Conservation (phyloP, 2,329 filamentous ascomycete species). For the Xenosphaeropsis pyriputrescens region DNA sequence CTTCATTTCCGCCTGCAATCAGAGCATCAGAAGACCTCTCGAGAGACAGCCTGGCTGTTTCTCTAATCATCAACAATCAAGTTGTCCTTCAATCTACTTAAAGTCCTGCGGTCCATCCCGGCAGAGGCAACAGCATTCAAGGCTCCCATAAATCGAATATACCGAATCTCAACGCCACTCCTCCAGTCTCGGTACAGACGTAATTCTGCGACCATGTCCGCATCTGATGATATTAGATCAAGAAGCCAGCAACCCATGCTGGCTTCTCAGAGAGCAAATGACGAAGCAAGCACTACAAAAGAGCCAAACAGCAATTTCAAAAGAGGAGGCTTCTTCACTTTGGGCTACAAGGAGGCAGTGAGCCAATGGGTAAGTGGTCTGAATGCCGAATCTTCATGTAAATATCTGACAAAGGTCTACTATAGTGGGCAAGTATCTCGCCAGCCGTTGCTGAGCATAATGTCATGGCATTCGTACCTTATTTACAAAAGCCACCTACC, state of each 20-base stretch:
- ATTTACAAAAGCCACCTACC: conserved; percentile 54
- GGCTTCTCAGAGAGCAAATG: conserved; percentile 28
- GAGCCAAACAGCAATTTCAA: conserved; percentile 19
- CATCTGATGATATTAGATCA: conserved; percentile 14
- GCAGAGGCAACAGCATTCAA: too few relatives aligned
- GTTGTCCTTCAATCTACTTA: too few relatives aligned
- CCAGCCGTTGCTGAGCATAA: conserved; percentile 75
- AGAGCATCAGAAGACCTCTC: too few relatives aligned
- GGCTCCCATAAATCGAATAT: too few relatives aligned
- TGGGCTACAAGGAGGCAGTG: conserved; percentile 84
- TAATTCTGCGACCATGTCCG: too few relatives aligned
- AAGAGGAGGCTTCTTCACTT: conserved; percentile 49
- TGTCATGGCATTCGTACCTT: conserved; percentile 75
- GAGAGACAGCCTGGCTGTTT: too few relatives aligned
- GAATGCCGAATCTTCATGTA: background rate
- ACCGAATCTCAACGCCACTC: too few relatives aligned
- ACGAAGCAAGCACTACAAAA: conserved; percentile 12
- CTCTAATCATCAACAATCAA: too few relatives aligned
- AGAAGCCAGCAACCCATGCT: conserved; percentile 28
- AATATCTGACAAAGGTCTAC: conserved; percentile 6
- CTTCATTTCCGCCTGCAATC: too few relatives aligned
- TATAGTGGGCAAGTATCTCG: conserved; percentile 72
- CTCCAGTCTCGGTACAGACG: too few relatives aligned
- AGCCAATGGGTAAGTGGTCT: conserved; percentile 63
- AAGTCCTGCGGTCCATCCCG: too few relatives aligned